phyloP scores from a whole-genome alignment of 2,329 filamentous ascomycete species.

The Apiospora koreana region DNA sequence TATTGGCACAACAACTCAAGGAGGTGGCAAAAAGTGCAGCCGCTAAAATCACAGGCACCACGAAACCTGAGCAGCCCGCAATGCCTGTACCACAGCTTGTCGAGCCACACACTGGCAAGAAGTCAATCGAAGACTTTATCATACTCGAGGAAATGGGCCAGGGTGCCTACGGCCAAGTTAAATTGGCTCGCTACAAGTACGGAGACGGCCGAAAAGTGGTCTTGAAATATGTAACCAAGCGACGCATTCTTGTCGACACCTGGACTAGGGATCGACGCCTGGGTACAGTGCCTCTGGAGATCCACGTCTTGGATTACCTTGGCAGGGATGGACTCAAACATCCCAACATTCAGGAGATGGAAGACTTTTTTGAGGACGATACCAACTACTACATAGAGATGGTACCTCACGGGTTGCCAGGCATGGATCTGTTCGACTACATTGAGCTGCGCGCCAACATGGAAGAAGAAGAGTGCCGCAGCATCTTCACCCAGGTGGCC shows the following conservation, averaged over 20 bases:
- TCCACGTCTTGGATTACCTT: slow-evolving; percentile 94
- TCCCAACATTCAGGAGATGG: slow-evolving; percentile 73
- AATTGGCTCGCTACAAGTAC: slow-evolving; percentile 84
- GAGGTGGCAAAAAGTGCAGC: slow-evolving; percentile 57
- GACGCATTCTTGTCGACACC: slow-evolving; percentile 93
- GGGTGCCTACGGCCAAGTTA: slow-evolving; percentile 96
- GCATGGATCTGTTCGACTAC: slow-evolving; percentile 99
- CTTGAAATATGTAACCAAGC: slow-evolving; percentile 96
- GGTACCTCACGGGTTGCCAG: slow-evolving; percentile 89
- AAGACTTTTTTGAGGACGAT: slow-evolving; percentile 75
- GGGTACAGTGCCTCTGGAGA: slow-evolving; percentile 93
- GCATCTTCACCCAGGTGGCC: slow-evolving; percentile 93
- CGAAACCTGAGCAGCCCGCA: slow-evolving; percentile 27
- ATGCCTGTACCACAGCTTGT: slow-evolving; percentile 36
- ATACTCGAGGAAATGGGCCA: slow-evolving; percentile 98
- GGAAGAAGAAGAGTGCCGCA: slow-evolving; percentile 91
- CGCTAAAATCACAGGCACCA: slow-evolving; percentile 48
- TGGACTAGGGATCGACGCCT: slow-evolving; percentile 94
- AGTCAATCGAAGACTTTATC: slow-evolving; percentile 84
- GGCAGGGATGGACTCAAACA: slow-evolving; percentile 70
- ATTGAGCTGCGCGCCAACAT: slow-evolving; percentile 96
- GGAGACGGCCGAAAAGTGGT: slow-evolving; percentile 79
- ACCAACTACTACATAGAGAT: slow-evolving; percentile 99
- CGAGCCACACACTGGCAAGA: slow-evolving; percentile 58
- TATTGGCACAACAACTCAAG: slow-evolving; percentile 57